Percentiles rank a stretch among this genome's conserved stretches.
Evolutionary conservation across 768 basidiomycete genomes (phyloP).

Genomic region (Rhodosporidiobolus odoratus): DNA sequence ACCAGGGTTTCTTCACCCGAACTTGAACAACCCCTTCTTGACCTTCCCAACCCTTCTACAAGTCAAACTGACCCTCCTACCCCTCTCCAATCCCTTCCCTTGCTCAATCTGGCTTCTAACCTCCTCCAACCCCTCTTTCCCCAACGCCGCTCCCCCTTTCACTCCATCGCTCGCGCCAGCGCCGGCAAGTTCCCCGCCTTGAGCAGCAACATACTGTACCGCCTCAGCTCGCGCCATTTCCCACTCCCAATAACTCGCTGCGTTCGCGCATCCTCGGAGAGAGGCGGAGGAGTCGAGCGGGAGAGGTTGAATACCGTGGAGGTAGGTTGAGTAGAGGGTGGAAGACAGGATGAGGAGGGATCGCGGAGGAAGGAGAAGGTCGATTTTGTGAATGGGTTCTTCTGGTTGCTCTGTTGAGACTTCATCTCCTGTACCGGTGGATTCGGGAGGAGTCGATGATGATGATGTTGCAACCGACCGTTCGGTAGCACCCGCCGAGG

Average conservation of each 20-base stretch:
- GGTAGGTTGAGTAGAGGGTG: constrained; percentile 62
- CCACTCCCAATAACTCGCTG: constrained; percentile 41
- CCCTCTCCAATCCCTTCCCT: constrained; percentile 47
- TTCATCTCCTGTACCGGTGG: background rate
- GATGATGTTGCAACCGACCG: too few species aligned
- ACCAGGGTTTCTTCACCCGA: background rate
- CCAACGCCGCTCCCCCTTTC: background rate
- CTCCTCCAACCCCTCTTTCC: constrained; percentile 45
- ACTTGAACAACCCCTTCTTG: constrained; percentile 10
- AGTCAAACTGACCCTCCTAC: constrained; percentile 71
- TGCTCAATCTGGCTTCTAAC: constrained; percentile 53
- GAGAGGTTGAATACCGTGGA: constrained; percentile 47
- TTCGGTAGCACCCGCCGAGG: too few species aligned
- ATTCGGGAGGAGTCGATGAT: background rate
- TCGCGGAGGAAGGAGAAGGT: constrained; percentile 75
- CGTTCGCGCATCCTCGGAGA: constrained; percentile 39
- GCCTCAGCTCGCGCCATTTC: background rate
- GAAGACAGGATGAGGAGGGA: constrained; percentile 72
- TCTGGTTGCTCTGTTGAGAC: too few species aligned
- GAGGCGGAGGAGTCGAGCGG: constrained; percentile 37
- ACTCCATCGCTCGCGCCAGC: background rate
- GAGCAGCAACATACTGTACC: background rate
- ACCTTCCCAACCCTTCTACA: constrained; percentile 75
- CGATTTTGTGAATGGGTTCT: constrained; percentile 46
- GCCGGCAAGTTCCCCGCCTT: constrained; percentile 44